A percentile compares a stretch with the other conserved stretches of the same genome.
Evolutionary conservation across 768 basidiomycete species (phyloP).

Genomic region (Ephemerocybe angulata): DNA sequence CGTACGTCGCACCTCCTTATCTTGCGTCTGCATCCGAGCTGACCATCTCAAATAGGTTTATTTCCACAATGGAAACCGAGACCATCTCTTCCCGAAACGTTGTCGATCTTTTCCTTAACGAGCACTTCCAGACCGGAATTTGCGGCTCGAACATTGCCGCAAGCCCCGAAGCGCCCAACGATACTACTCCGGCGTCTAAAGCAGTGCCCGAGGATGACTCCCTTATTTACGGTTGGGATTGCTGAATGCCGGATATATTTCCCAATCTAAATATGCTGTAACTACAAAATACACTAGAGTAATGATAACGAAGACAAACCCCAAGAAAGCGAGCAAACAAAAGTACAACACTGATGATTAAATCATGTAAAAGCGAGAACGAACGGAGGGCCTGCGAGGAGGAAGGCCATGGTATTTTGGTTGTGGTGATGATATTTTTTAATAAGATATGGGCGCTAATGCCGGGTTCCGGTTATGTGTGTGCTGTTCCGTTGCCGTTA

Average conservation of each 20-base stretch:
- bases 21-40: background rate
- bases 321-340: background rate
- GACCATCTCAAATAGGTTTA: conserved; percentile 45
- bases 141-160: conserved; percentile 47
- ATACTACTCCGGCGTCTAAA: too few species aligned
- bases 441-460: background rate
- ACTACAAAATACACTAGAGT: conserved; percentile 5
- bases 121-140: conserved; percentile 68
- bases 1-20: conserved; percentile 44
- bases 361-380: background rate
- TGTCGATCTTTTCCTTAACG: conserved; percentile 72
- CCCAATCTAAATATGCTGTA: conserved; percentile 13
- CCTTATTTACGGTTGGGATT: conserved; percentile 77
- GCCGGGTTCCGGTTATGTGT: background rate
- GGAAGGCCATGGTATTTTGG: too few species aligned
- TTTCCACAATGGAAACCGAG: conserved; percentile 94
- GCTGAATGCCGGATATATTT: conserved; percentile 35
- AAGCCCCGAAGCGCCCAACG: conserved; percentile 9
- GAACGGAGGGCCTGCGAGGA: background rate
- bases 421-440: too few species aligned
- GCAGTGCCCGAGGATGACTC: conserved; percentile 21
- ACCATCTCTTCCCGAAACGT: conserved; percentile 79
- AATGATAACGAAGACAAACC: background rate
- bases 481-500: background rate
- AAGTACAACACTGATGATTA: conserved; percentile 1